Percentiles rank a stretch among this genome's conserved stretches.
These are phyloP conservation scores for Colletotrichum acutatum DNA, from an alignment of 2,329 filamentous ascomycete species.

Conservation along the genomic window DNA sequence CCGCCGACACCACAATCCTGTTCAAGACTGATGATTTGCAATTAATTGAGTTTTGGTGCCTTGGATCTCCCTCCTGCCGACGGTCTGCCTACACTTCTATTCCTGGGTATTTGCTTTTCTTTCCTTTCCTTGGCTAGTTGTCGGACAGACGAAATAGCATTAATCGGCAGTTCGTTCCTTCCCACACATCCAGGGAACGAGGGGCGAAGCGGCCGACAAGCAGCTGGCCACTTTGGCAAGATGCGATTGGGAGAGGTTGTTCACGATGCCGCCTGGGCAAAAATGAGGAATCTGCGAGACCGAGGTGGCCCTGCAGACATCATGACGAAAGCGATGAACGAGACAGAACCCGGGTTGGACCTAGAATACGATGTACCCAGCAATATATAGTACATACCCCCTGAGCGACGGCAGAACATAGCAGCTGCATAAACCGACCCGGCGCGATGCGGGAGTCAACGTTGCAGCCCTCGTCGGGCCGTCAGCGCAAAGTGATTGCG, in stretches of 20 bases:
- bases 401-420: not conserved
- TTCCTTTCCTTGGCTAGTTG: not conserved
- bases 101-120: not conserved
- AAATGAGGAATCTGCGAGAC: not conserved
- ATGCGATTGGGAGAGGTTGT: slow-evolving; percentile 5
- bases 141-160: not conserved
- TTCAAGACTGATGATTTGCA: slow-evolving; percentile 10
- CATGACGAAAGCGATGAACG: not conserved
- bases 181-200: not conserved
- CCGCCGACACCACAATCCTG: not conserved
- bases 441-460: not conserved
- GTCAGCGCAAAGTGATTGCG: not conserved
- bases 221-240: not conserved
- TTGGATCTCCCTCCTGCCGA: not conserved
- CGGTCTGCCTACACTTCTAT: not conserved
- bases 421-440: slow-evolving; percentile 2
- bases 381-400: too few species aligned
- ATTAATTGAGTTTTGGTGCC: not conserved
- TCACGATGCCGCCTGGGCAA: not conserved
- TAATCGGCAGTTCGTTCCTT: not conserved
- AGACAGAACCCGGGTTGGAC: not conserved
- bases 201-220: not conserved
- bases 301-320: not conserved
- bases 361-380: not conserved
- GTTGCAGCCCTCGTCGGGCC: slow-evolving; percentile 3